Evolutionary conservation across 805 yeast genomes (phyloP), one percentile per base, ranked within the genome.

Genomic region (Pachysolen tannophilus): DNA sequence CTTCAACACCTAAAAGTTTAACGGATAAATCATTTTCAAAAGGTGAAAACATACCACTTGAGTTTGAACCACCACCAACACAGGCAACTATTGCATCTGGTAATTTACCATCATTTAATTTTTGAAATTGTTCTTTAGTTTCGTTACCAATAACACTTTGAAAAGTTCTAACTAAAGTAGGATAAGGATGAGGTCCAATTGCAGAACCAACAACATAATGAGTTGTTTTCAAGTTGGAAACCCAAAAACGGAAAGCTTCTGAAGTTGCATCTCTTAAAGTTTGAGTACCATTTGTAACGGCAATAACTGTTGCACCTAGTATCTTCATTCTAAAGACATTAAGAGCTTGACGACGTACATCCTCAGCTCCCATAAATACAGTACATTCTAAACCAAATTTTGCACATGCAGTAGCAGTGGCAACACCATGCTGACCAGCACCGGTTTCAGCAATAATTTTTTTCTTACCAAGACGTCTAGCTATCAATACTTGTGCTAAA

Each of bases 151-250:
- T 92, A 23, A 92, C 94, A 55, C 88, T 76, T 70, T 92, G 99
- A 86, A 92, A 88, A 13, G 98, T 90, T 65, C 97, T 82, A 23
- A 92, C 99, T 58, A 92, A 72, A 14, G 95, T 87, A 43, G 99
- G 99, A 67, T 87, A 92, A 32, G 99, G 99, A 60, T 92, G 97
- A 26, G 99, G 99, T 26, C 99, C 99, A 55, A 92, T 90, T 30
- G 97, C 98, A 2, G 97, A 86, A 34, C 99, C 99, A 34, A 92
- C 95, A 44, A 90, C 82, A 57, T 90, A 92, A 61, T 92, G 97
- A 6, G 98, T 92, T 26, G 83, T 65, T 45, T 77, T 67, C 44
- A 92, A 67, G 49, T 88, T 72, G 3, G 95, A 76, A 32, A 90
- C 97, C 99, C 99, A 92, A 59, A 60, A 75, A 57, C 98, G 73